Evolutionary conservation across 768 basidiomycete species (phyloP).

Genomic region (Suillus subaureus): DNA sequence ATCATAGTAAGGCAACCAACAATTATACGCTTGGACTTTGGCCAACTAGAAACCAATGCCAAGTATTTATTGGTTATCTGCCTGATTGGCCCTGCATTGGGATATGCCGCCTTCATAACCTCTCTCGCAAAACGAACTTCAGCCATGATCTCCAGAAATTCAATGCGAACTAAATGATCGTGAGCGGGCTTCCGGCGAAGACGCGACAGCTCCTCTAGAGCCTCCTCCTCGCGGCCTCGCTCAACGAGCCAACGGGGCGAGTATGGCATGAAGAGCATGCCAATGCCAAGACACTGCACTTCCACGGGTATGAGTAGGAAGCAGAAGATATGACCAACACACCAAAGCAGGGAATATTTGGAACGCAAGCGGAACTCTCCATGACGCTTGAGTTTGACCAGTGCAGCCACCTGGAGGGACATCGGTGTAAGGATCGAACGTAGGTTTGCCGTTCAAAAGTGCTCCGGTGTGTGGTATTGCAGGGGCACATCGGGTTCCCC

Average conservation of each 20-base stretch:
- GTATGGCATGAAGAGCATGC: constrained; percentile 40
- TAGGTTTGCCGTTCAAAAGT: constrained; percentile 34
- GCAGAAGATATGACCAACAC: constrained; percentile 17
- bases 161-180: constrained; percentile 36
- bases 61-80: constrained; percentile 28
- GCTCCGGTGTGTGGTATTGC: constrained; percentile 32
- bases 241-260: constrained; percentile 50
- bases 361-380: constrained; percentile 39
- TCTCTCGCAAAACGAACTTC: constrained; percentile 34
- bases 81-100: constrained; percentile 24
- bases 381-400: constrained; percentile 32
- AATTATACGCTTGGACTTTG: constrained; percentile 35
- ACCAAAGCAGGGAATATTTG: constrained; percentile 43
- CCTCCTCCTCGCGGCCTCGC: constrained; percentile 39
- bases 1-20: constrained; percentile 37
- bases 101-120: constrained; percentile 19
- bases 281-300: constrained; percentile 30
- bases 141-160: constrained; percentile 44
- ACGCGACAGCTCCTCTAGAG: constrained; percentile 35
- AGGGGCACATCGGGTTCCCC: constrained; percentile 34
- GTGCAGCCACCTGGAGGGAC: constrained; percentile 35
- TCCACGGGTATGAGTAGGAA: constrained; percentile 1
- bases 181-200: constrained; percentile 37
- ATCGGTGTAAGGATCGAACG: constrained; percentile 31
- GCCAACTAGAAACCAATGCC: constrained; percentile 31